phyloP scores from a whole-genome alignment of 345 rosid species.

The Lagerstroemia speciosa region DNA sequence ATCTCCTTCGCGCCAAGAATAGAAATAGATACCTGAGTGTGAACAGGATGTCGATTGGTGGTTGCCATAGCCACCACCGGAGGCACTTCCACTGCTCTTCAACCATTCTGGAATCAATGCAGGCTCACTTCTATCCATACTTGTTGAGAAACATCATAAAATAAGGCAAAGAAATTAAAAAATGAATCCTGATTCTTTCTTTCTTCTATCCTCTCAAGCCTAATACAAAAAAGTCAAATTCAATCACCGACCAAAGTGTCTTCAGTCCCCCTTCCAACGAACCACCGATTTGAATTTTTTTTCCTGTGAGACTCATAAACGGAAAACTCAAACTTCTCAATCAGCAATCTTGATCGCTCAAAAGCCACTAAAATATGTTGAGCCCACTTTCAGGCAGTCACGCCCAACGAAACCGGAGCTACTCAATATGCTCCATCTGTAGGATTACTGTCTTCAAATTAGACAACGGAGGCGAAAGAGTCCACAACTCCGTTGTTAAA shows the following conservation, averaged over 20 bases:
- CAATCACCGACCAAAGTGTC: not conserved
- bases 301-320: not conserved
- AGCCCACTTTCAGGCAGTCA: too few relatives aligned
- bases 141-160: constrained; percentile 28
- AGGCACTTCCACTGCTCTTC: constrained; percentile 39
- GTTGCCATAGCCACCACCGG: constrained; percentile 36
- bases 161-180: not conserved
- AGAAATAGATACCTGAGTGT: constrained; percentile 29
- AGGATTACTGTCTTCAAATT: not conserved
- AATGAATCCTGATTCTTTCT: not conserved
- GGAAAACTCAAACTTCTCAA: not conserved
- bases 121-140: constrained; percentile 61
- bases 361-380: not conserved
- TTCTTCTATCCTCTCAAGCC: not conserved
- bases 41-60: constrained; percentile 28
- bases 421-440: too few relatives aligned
- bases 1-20: not conserved
- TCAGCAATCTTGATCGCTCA: not conserved
- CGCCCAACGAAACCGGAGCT: too few relatives aligned
- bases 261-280: not conserved
- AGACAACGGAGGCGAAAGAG: not conserved
- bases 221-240: not conserved
- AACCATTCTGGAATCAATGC: constrained; percentile 54
- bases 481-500: too few relatives aligned
- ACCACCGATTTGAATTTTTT: not conserved